A percentile compares a stretch with the other conserved stretches of the same genome.
Evolutionary conservation across 1,284 basidiomycete genomes (phyloP).

Genomic region (Jaminaea rosea): DNA sequence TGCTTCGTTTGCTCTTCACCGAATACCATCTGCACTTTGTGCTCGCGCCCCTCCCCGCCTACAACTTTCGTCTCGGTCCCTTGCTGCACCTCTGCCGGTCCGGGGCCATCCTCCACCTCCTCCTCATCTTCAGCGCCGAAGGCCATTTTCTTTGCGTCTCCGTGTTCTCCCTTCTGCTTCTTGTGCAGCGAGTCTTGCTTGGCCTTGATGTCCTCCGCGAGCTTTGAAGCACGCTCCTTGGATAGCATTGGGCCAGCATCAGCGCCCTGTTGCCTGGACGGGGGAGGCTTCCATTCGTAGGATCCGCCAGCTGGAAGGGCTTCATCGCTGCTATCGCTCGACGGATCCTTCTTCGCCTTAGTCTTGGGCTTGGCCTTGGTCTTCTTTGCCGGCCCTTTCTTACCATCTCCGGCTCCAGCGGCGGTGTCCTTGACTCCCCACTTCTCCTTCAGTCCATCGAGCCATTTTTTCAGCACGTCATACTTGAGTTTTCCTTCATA

Average conservation of each 20-base stretch:
- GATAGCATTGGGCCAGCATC: constrained; percentile 6
- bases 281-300: constrained; percentile 8
- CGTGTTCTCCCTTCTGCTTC: constrained; percentile 2
- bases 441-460: constrained; percentile 17
- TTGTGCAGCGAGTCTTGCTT: not conserved
- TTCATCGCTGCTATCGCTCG: not conserved
- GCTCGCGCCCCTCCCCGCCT: too few species aligned
- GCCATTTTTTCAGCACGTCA: constrained; percentile 31
- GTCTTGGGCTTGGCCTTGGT: constrained; percentile 9
- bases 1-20: too few species aligned
- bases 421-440: constrained; percentile 12
- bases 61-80: too few species aligned
- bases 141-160: not conserved
- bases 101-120: not conserved
- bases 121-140: constrained; percentile 4
- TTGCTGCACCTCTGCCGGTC: not conserved
- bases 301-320: constrained; percentile 9
- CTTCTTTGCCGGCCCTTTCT: constrained; percentile 15
- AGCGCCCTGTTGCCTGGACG: too few species aligned
- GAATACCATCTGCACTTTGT: too few species aligned
- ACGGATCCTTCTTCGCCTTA: constrained; percentile 4
- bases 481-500: constrained; percentile 38
- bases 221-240: constrained; percentile 3
- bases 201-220: constrained; percentile 2
- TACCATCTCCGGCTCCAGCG: not conserved